Evolutionary conservation across 345 rosid species (phyloP).

Genomic region (Hibiscus syriacus): DNA sequence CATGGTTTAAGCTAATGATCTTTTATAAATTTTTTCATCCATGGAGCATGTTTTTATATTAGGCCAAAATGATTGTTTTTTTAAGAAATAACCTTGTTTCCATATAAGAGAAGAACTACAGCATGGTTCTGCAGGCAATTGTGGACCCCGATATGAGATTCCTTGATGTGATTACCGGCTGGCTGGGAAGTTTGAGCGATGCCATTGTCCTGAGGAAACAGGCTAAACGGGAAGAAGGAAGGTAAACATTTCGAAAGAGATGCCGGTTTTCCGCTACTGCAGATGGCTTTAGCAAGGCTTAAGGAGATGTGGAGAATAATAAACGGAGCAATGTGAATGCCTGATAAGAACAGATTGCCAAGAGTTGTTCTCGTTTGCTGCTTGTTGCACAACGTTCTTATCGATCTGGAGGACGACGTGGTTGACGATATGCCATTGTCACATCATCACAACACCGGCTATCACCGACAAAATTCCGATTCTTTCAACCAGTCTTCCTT

Average conservation of each 20-base stretch:
- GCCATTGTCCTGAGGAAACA: slow-evolving; percentile 46
- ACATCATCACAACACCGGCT: slow-evolving; percentile 41
- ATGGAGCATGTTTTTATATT: not conserved
- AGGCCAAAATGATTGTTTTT: not conserved
- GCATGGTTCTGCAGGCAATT: slow-evolving; percentile 65
- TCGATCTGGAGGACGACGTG: slow-evolving; percentile 48
- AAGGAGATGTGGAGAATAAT: slow-evolving; percentile 76
- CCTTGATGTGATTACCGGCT: slow-evolving; percentile 51
- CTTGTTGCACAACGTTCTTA: slow-evolving; percentile 62
- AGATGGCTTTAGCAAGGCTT: slow-evolving; percentile 50
- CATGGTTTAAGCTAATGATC: not conserved
- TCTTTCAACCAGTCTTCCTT: slow-evolving; percentile 31
- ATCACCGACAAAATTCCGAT: slow-evolving; percentile 38
- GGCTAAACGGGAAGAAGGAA: slow-evolving; percentile 40
- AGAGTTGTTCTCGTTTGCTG: slow-evolving; percentile 58
- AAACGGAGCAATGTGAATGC: slow-evolving; percentile 71
- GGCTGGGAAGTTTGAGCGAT: slow-evolving; percentile 64
- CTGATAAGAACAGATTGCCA: slow-evolving; percentile 53
- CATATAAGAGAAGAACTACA: slow-evolving; percentile 52
- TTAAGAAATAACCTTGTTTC: not conserved
- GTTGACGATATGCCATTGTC: slow-evolving; percentile 35
- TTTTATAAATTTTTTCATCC: not conserved
- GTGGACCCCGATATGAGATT: slow-evolving; percentile 69
- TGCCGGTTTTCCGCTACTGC: no score
- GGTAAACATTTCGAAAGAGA: slow-evolving; percentile 13